phyloP scores from a whole-genome alignment of 768 basidiomycete genomes.

The Hypholoma fasciculare region DNA sequence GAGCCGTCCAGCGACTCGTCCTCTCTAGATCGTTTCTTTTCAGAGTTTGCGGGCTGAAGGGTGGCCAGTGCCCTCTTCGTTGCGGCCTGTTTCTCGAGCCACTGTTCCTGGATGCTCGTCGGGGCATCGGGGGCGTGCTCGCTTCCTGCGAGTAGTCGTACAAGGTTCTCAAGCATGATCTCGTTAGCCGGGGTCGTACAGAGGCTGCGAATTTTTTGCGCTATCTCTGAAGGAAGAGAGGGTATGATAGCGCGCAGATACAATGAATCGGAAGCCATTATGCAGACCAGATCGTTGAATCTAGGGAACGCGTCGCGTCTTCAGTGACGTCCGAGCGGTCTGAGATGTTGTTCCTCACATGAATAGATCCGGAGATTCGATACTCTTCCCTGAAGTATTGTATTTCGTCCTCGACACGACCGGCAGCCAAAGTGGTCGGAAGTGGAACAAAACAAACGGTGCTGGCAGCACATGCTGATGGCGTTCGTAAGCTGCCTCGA shows the following conservation, averaged over 20 bases:
- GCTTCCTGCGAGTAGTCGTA: conserved; percentile 43
- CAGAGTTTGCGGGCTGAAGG: conserved; percentile 24
- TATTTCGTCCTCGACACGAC: too few species aligned
- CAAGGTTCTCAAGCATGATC: conserved; percentile 38
- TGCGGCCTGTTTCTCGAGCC: conserved; percentile 37
- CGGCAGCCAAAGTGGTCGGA: too few species aligned
- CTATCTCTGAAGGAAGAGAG: conserved; percentile 32
- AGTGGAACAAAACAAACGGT: too few species aligned
- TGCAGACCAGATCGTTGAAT: neutral
- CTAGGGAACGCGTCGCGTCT: too few species aligned
- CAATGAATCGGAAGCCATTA: conserved; percentile 24
- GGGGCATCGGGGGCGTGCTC: conserved; percentile 32
- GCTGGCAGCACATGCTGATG: too few species aligned
- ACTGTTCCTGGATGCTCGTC: conserved; percentile 28
- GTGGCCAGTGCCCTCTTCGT: conserved; percentile 27
- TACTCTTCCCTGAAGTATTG: too few species aligned
- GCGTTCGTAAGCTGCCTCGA: too few species aligned
- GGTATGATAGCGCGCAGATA: conserved; percentile 35
- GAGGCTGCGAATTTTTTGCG: conserved; percentile 30
- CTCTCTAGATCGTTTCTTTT: conserved; percentile 33
- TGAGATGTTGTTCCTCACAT: too few species aligned
- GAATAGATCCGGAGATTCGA: too few species aligned
- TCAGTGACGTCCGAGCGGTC: too few species aligned
- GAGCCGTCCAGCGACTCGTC: conserved; percentile 23
- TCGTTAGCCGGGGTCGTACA: conserved; percentile 34